Evolutionary conservation across 2,329 filamentous ascomycete genomes (phyloP).

Genomic region (Aspergillus sp.): DNA sequence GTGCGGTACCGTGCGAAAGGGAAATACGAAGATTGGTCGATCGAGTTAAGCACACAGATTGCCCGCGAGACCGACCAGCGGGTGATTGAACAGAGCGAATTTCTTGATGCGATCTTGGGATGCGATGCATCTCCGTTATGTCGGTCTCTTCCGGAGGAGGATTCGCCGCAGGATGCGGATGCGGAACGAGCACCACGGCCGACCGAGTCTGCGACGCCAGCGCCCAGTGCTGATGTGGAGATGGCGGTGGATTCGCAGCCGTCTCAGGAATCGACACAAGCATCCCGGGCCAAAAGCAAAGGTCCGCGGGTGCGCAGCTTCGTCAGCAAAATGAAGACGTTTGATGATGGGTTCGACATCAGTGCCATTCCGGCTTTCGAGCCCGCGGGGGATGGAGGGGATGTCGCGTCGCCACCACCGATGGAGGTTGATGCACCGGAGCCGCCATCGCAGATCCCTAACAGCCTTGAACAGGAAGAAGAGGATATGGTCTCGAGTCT

Average conservation of each 20-base stretch:
- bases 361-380: conserved; percentile 38
- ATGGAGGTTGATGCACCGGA: conserved; percentile 21
- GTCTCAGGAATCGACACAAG: conserved; percentile 17
- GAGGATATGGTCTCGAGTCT: conserved; percentile 68
- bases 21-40: conserved; percentile 64
- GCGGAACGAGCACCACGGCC: background rate
- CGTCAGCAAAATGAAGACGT: conserved; percentile 66
- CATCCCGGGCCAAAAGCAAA: conserved; percentile 18
- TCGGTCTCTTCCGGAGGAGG: conserved; percentile 57
- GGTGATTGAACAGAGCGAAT: conserved; percentile 84
- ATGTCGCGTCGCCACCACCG: conserved; percentile 10
- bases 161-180: background rate
- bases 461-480: conserved; percentile 27
- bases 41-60: conserved; percentile 66
- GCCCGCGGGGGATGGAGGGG: conserved; percentile 24
- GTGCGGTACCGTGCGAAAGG: conserved; percentile 68
- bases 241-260: conserved; percentile 14
- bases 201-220: conserved; percentile 2
- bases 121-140: conserved; percentile 73
- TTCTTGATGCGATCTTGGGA: conserved; percentile 83
- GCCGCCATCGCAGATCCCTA: conserved; percentile 27
- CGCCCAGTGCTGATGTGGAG: conserved; percentile 8
- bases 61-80: conserved; percentile 74
- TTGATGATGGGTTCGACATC: conserved; percentile 60
- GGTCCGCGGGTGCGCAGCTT: conserved; percentile 28